A percentile compares a stretch with the other conserved stretches of the same genome.
Conservation (phyloP, 1,284 basidiomycete genomes). For the Pholiota adiposa region DNA sequence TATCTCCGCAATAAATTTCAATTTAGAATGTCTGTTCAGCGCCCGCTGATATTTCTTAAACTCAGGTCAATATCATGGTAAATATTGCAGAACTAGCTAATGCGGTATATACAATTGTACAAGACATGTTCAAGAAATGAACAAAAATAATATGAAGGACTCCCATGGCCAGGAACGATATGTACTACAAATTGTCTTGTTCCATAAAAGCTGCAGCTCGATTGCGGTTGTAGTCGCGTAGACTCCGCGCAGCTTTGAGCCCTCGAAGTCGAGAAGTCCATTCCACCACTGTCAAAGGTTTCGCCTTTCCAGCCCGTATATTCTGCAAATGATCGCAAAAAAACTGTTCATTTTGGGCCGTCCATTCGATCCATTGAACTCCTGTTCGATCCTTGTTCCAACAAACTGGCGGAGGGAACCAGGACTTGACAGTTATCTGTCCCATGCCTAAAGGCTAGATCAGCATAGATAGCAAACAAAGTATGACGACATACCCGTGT, state of each 20-base stretch:
- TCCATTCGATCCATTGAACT: conserved; percentile 1
- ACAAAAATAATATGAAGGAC: no score
- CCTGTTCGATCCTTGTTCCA: neutral
- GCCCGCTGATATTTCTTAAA: no score
- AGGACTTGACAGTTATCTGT: neutral
- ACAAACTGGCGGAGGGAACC: conserved; percentile 2
- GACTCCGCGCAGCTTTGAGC: neutral
- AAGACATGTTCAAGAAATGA: no score
- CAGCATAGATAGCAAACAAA: no score
- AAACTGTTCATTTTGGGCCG: neutral
- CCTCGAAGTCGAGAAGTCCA: neutral
- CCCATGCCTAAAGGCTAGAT: neutral
- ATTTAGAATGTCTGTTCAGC: no score
- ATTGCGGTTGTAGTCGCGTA: neutral
- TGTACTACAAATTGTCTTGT: no score
- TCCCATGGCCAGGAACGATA: no score
- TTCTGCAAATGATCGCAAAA: neutral
- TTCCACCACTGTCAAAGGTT: neutral
- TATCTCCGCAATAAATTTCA: no score
- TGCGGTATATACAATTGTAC: no score
- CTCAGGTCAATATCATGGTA: no score
- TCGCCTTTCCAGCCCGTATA: neutral
- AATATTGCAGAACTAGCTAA: no score
- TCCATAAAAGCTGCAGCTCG: neutral
- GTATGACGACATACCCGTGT: neutral